Base-by-base conservation (phyloP, 2,329 filamentous ascomycete species). In the Ophiostoma populinum region DNA sequence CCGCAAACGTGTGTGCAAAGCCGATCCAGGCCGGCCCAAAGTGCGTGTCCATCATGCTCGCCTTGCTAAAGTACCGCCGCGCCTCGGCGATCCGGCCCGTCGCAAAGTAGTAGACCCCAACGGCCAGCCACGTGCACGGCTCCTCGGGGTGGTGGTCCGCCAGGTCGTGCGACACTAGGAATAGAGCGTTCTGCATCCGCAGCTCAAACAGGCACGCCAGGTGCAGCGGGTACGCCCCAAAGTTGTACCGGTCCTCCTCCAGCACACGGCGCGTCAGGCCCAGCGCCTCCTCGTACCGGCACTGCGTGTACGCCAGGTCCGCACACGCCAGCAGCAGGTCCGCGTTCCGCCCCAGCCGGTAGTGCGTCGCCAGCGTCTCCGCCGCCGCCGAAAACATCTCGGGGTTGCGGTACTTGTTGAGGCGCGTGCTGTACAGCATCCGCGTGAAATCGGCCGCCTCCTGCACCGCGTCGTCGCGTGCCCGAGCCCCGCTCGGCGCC, bases 1-100 rank as follows among this genome's bases (percentile, higher is more conserved):
- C 86, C 1, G 90, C 90, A 52, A 98, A 98, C 0, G 90, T 98
- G 54, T 98, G 92, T 1, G 90, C 90, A 51, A 98, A 98, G 2
- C 92, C 90, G 44, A 98, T 95, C 90, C 90, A 98, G 3, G 90
- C 90, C 1, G 90, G 82, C 0, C 87, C 87, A 48, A 93, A 98
- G 57, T 95, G 87, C 6, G 87, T 81, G 50, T 98, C 86, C 76
- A 98, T 87, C 63, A 95, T 80, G 44, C 82, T 92, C 5, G 92
- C 81, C 57, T 98, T 98, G 49, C 82, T 92, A 55, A 98, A 98
- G 61, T 90, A 98, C 25, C 87, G 75, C 9, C 90, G 75, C 8
- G 92, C 86, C 56, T 98, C 90, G 4, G 90, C 80, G 39, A 98
- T 83, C 49, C 85, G 86, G 46, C 75, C 72, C 35, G 86, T 93